Evolutionary conservation across 1,284 basidiomycete genomes (phyloP), one percentile per base, ranked within the genome.

Genomic region (Peniophora sp.): DNA sequence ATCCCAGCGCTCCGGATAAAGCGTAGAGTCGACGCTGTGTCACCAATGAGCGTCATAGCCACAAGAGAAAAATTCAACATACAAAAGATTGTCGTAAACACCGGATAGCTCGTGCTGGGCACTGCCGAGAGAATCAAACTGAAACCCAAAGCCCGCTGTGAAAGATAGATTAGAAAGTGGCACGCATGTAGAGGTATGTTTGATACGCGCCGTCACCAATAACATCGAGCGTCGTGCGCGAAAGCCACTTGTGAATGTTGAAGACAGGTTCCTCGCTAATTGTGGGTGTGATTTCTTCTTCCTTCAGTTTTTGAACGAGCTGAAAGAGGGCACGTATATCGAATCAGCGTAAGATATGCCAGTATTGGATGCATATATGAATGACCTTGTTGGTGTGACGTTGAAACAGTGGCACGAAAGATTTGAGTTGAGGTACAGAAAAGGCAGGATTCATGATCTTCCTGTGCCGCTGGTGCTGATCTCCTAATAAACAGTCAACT

Each of bases 361-460:
- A n/a, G n/a, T 23, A 24, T 17, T 34, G 17, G 39, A 45, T n/a
- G 34, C 45, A 48, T 3, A 27, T 23, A 23, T 19, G 24, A 20
- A 39, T 1, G 38, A 5, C 58, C 19, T 20, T n/a, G 6, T 20
- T 16, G 16, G 48, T 1, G 38, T 22, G 27, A 39, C 35, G 14
- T 11, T 53, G 49, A 47, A 61, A 61, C 24, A 56, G 38, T 9
- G 60, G 53, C 23, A 59, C 45, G 48, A 61, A 61, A 3, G 52
- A 43, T 38, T 46, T 57, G 22, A 57, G 49, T 36, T 59, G 54
- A 34, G 53, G 48, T 16, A 53, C 52, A 17, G 47, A 50, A 35
- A 67, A 67, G n/a, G 65, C 65, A 14, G 64, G 61, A 19, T 59
- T 58, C 52, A 67, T 57, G 38, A 64, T 55, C 49, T 59, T 64